Evolutionary conservation across 2,329 filamentous ascomycete genomes (phyloP), one percentile per base, ranked within the genome.

Genomic region (Clarireedia hainanense): DNA sequence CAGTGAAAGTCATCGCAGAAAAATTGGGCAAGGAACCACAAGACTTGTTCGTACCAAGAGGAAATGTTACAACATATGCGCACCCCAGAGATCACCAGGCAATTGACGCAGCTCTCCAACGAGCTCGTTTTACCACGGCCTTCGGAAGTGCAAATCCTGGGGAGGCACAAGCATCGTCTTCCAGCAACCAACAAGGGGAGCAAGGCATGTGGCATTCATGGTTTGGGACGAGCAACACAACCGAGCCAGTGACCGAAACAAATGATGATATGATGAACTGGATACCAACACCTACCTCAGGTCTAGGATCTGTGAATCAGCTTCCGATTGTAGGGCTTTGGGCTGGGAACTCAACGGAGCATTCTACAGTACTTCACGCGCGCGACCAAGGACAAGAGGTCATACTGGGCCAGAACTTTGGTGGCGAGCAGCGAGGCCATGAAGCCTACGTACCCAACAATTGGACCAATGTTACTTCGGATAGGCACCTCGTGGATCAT

Each of bases 391-490:
- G 64, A 47, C 63, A 64, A 57, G 83, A 87, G 59, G 66, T 74
- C 14, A 71, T 70, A 15, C 74, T 88, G 15, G 80, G 88, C 1
- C 74, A 80, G 57, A 79, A 82, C 57, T 75, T 87, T 23, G 69
- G 87, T 30, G 75, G 77, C 0, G 73, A 86, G 45, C 20, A 37
- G 2, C 86, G 86, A 58, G 83, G 81, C 70, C 56, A 69, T 80
- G 20, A 20, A 20, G 20, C 20, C 20, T 20, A 20, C 20, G 2
- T 3, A 20, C 20, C 20, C 20, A 20, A 20, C 20, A 57, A 85
- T 81, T 88, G 85, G 85, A 86, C 85, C 2, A 74, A 64, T 42
- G 76, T 87, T 37, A 85, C 82, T 1, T 64, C 68, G 2, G 83
- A 88, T 61, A 63, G 73, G n/a, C 70, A 67, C 12, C 74, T 88